phyloP scores from a whole-genome alignment of 129 eudicot genomes.

The Artemisia tridentata region DNA sequence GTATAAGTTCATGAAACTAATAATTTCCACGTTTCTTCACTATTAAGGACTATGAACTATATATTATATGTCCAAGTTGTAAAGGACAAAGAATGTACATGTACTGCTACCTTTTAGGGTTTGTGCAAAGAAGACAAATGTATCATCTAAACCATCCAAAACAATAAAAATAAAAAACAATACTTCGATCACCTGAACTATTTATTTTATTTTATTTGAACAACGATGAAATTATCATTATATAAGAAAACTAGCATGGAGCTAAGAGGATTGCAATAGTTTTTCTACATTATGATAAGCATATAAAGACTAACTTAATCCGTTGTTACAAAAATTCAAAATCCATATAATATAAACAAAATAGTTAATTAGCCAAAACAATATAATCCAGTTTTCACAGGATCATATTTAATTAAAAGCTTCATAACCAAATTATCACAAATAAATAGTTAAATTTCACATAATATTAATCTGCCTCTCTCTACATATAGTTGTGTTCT shows the following conservation, averaged over 20 bases:
- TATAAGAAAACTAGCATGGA: too few species aligned
- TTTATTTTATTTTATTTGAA: too few species aligned
- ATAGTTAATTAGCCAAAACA: too few species aligned
- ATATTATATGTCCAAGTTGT: neutral
- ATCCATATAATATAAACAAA: too few species aligned
- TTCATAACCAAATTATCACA: too few species aligned
- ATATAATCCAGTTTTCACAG: too few species aligned
- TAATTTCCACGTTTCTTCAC: neutral
- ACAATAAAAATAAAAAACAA: neutral
- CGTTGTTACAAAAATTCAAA: too few species aligned
- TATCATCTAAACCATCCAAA: neutral
- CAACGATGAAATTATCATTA: too few species aligned
- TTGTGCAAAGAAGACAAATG: neutral
- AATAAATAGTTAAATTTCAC: slow-evolving; percentile 6
- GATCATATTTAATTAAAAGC: too few species aligned
- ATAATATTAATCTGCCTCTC: slow-evolving; percentile 22
- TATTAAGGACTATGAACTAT: neutral
- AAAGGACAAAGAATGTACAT: neutral
- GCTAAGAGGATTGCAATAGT: too few species aligned
- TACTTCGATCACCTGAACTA: neutral
- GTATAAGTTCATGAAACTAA: neutral
- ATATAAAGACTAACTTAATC: too few species aligned
- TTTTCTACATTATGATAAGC: too few species aligned
- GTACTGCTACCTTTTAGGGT: slow-evolving; percentile 13
- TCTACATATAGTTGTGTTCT: slow-evolving; percentile 19